These are phyloP conservation scores for Penicillium sp. DNA, from an alignment of 2,329 filamentous ascomycete species.

Conservation along the genomic window DNA sequence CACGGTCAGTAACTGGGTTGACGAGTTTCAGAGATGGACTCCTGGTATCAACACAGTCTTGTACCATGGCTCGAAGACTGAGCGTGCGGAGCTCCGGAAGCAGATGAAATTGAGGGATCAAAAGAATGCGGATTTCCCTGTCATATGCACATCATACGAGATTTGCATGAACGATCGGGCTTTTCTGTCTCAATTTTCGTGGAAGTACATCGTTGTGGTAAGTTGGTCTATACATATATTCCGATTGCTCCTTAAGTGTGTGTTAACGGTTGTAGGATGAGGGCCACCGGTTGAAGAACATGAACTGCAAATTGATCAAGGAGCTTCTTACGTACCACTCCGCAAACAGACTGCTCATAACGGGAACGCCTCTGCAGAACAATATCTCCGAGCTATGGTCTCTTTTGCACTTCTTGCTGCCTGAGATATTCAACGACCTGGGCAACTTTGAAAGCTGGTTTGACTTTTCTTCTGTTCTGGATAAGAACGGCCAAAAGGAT, in stretches of 20 bases:
- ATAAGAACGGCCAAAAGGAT: slow-evolving; percentile 73
- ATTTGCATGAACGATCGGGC: slow-evolving; percentile 90
- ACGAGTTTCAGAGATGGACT: slow-evolving; percentile 88
- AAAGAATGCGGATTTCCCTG: slow-evolving; percentile 70
- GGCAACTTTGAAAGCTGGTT: slow-evolving; percentile 96
- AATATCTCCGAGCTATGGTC: slow-evolving; percentile 96
- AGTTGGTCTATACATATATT: slow-evolving; percentile 12
- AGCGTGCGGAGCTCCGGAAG: slow-evolving; percentile 71
- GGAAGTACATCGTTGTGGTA: slow-evolving; percentile 96
- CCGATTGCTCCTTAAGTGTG: neutral
- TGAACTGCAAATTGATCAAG: slow-evolving; percentile 86
- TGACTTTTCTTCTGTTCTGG: slow-evolving; percentile 87
- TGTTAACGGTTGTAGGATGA: slow-evolving; percentile 63
- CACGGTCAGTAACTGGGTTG: slow-evolving; percentile 92
- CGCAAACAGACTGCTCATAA: slow-evolving; percentile 86
- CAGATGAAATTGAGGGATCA: slow-evolving; percentile 68
- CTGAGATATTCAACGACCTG: slow-evolving; percentile 87
- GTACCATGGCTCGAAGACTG: slow-evolving; percentile 79
- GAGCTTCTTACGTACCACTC: slow-evolving; percentile 86
- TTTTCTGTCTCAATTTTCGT: slow-evolving; percentile 75
- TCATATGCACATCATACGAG: slow-evolving; percentile 93
- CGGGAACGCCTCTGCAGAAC: slow-evolving; percentile 91
- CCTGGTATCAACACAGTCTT: slow-evolving; percentile 82
- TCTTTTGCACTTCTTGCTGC: slow-evolving; percentile 85
- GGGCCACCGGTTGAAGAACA: slow-evolving; percentile 94